Evolutionary conservation across 768 basidiomycete species (phyloP).

Genomic region (Russula vinacea): DNA sequence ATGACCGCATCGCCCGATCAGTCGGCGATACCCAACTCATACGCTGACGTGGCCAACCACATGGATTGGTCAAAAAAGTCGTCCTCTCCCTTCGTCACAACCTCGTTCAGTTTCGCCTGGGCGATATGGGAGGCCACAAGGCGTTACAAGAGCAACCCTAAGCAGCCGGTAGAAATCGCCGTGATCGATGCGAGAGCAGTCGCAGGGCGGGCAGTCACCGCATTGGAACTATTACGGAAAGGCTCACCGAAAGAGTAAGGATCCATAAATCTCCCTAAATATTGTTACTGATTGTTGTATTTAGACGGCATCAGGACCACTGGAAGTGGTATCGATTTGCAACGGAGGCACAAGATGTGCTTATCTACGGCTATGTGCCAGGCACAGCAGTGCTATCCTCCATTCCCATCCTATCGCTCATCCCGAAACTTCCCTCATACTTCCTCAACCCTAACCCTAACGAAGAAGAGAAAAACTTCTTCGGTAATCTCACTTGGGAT

Average conservation of each 20-base stretch:
- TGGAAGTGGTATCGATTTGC: slow-evolving; percentile 78
- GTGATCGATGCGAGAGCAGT: slow-evolving; percentile 69
- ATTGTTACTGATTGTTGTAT: slow-evolving; percentile 21
- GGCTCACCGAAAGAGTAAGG: slow-evolving; percentile 55
- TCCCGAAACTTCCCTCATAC: slow-evolving; percentile 70
- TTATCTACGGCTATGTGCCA: slow-evolving; percentile 68
- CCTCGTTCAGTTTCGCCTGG: slow-evolving; percentile 81
- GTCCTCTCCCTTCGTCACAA: slow-evolving; percentile 65
- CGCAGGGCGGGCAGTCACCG: slow-evolving; percentile 56
- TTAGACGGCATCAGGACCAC: slow-evolving; percentile 58
- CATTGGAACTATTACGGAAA: slow-evolving; percentile 58
- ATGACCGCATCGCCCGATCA: slow-evolving; percentile 28
- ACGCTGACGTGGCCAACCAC: slow-evolving; percentile 62
- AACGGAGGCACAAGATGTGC: slow-evolving; percentile 71
- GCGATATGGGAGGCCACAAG: slow-evolving; percentile 78
- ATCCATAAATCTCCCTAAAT: background rate
- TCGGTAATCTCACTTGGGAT: slow-evolving; percentile 51
- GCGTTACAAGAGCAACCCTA: slow-evolving; percentile 67
- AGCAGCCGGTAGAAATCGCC: slow-evolving; percentile 75
- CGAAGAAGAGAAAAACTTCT: slow-evolving; percentile 37
- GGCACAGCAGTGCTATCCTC: slow-evolving; percentile 63
- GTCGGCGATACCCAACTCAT: slow-evolving; percentile 38
- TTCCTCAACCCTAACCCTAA: slow-evolving; percentile 45
- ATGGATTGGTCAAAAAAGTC: slow-evolving; percentile 78
- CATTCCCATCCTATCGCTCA: slow-evolving; percentile 59